Conservation (phyloP, 1,284 basidiomycete genomes). For the Moesziomyces antarcticus region DNA sequence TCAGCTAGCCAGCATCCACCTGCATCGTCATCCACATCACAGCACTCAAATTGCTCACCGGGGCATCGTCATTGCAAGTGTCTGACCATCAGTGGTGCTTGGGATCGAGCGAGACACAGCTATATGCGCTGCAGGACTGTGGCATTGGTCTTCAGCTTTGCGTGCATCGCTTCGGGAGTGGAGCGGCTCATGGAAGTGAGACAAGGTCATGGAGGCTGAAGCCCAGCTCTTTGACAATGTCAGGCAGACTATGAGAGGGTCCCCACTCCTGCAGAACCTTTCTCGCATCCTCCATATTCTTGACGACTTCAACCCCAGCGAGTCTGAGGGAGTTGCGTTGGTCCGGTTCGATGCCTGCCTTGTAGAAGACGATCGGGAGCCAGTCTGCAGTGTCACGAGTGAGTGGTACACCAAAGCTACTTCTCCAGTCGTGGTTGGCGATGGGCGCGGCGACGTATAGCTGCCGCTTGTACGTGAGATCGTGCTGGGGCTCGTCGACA, state of each 20-base stretch:
- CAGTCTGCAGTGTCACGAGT: not conserved
- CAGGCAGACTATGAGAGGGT: not conserved
- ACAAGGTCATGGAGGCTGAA: not conserved
- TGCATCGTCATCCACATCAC: too few species aligned
- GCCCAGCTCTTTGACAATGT: not conserved
- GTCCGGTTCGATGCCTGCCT: not conserved
- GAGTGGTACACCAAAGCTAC: not conserved
- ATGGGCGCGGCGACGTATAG: conserved; percentile 16
- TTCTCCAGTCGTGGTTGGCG: not conserved
- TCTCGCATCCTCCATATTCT: conserved; percentile 4
- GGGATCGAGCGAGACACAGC: too few species aligned
- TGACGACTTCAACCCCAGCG: conserved; percentile 18
- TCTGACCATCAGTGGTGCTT: too few species aligned
- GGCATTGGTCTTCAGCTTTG: too few species aligned
- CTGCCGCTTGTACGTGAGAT: conserved; percentile 8
- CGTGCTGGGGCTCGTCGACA: conserved; percentile 16
- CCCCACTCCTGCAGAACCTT: conserved; percentile 1
- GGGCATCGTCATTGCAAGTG: too few species aligned
- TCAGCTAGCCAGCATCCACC: too few species aligned
- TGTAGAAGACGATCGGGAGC: conserved; percentile 17
- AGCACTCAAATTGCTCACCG: too few species aligned
- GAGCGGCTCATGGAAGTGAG: not conserved
- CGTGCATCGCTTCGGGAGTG: too few species aligned
- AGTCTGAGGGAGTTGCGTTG: conserved; percentile 1
- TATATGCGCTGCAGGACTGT: too few species aligned